phyloP scores from a whole-genome alignment of 139 green algal species.

The Picochlorum sp. region DNA sequence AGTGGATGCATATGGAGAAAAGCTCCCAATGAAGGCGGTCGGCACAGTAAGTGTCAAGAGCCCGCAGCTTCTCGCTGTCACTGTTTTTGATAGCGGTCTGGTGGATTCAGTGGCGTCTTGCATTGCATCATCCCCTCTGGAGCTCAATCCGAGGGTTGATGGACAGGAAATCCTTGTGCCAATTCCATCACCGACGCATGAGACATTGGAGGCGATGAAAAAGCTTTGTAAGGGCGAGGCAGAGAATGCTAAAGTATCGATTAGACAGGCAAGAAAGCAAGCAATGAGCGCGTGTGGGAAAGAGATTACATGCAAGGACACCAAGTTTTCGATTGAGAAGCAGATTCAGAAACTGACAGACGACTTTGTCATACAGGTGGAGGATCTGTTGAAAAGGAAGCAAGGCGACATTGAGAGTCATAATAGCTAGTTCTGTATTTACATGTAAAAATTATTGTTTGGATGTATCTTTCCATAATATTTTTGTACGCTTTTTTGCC shows the following conservation, averaged over 20 bases:
- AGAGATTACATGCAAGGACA: slow-evolving; percentile 16
- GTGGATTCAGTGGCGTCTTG: slow-evolving; percentile 41
- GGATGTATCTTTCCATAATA: not conserved
- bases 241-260: slow-evolving; percentile 48
- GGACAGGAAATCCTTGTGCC: slow-evolving; percentile 46
- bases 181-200: slow-evolving; percentile 36
- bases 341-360: slow-evolving; percentile 52
- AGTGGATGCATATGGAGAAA: slow-evolving; percentile 46
- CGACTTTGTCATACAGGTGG: slow-evolving; percentile 20
- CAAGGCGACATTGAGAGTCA: slow-evolving; percentile 22
- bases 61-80: slow-evolving; percentile 55
- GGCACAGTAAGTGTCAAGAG: slow-evolving; percentile 57
- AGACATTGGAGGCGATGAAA: slow-evolving; percentile 42
- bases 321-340: slow-evolving; percentile 28
- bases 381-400: slow-evolving; percentile 19
- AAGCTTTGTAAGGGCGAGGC: slow-evolving; percentile 55
- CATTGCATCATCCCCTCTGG: slow-evolving; percentile 53
- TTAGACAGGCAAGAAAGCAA: slow-evolving; percentile 46
- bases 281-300: slow-evolving; percentile 40
- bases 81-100: slow-evolving; percentile 52
- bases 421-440: slow-evolving; percentile 18
- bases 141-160: slow-evolving; percentile 36
- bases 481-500: not conserved
- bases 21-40: slow-evolving; percentile 46
- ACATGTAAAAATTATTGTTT: not conserved